These are phyloP conservation scores for Myotisia sp. DNA, from an alignment of 2,329 filamentous ascomycete species.

Conservation along the genomic window DNA sequence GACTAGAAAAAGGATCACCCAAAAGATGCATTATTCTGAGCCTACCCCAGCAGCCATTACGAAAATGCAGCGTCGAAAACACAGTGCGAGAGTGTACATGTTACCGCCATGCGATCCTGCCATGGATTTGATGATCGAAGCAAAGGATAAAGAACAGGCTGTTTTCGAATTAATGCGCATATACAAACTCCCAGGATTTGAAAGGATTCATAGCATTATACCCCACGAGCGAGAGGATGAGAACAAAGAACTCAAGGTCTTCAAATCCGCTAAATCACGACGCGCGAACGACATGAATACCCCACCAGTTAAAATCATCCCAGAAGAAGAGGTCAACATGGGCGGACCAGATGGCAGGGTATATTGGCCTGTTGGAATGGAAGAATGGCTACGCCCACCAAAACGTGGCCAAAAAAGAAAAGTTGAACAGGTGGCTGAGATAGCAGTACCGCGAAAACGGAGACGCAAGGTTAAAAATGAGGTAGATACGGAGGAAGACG, in stretches of 20 bases:
- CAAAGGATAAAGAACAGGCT: slow-evolving; percentile 94
- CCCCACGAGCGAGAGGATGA: slow-evolving; percentile 67
- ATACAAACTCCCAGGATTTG: slow-evolving; percentile 68
- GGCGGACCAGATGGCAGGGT: slow-evolving; percentile 68
- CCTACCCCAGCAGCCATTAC: slow-evolving; percentile 63
- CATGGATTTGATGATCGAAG: slow-evolving; percentile 98
- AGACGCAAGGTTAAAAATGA: neutral
- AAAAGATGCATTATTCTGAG: slow-evolving; percentile 97
- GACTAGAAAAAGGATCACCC: slow-evolving; percentile 67
- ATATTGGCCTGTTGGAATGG: slow-evolving; percentile 82
- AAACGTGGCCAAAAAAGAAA: slow-evolving; percentile 34
- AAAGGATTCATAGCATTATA: slow-evolving; percentile 60
- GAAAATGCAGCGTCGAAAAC: slow-evolving; percentile 63
- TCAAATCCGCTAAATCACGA: slow-evolving; percentile 32
- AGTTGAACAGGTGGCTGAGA: neutral
- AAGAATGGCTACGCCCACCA: slow-evolving; percentile 73
- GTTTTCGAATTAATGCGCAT: slow-evolving; percentile 87
- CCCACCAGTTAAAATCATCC: slow-evolving; percentile 36
- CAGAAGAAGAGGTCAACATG: slow-evolving; percentile 64
- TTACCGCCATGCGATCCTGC: slow-evolving; percentile 67
- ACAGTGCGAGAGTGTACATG: slow-evolving; percentile 62
- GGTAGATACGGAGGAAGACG: neutral
- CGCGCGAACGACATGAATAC: slow-evolving; percentile 28
- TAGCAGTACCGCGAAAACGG: neutral
- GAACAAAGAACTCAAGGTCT: slow-evolving; percentile 43